phyloP scores from a whole-genome alignment of 768 basidiomycete genomes.

The Auriscalpium vulgare region DNA sequence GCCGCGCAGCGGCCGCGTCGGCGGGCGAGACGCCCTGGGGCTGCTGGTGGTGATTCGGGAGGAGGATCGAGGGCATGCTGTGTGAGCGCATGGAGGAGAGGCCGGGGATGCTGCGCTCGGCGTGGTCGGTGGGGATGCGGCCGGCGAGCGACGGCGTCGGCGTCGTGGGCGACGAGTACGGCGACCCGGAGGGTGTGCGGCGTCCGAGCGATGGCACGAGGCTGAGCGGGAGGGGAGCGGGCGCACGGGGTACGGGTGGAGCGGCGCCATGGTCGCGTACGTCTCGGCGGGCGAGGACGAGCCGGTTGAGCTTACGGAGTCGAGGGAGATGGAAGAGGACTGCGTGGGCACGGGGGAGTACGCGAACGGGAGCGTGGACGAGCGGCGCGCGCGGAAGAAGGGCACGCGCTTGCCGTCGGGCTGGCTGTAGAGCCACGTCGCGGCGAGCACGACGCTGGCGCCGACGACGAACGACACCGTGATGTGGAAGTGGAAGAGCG shows the following conservation, averaged over 20 bases:
- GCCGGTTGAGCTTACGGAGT: background rate
- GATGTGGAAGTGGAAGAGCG: conserved; percentile 84
- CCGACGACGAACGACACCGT: conserved; percentile 83
- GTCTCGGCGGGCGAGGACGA: background rate
- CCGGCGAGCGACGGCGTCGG: conserved; percentile 2
- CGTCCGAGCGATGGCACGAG: conserved; percentile 8
- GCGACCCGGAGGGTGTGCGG: conserved; percentile 11
- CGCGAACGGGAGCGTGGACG: conserved; percentile 5
- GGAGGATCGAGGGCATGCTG: conserved; percentile 14
- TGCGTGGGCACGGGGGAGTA: background rate
- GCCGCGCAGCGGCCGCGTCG: background rate
- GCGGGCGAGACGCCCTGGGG: background rate
- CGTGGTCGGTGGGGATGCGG: background rate
- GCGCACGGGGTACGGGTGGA: background rate
- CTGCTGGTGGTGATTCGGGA: background rate
- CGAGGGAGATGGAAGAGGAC: background rate
- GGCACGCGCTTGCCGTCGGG: conserved; percentile 26
- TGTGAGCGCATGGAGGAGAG: conserved; percentile 11
- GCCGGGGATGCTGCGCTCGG: background rate
- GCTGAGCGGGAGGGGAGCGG: conserved; percentile 3
- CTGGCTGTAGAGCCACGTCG: conserved; percentile 91
- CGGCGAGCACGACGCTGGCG: conserved; percentile 71
- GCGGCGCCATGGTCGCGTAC: background rate
- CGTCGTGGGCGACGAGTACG: conserved; percentile 15
- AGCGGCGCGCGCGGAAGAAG: conserved; percentile 12